phyloP scores from a whole-genome alignment of 2,329 filamentous ascomycete genomes.

The Alternaria incomplexa region DNA sequence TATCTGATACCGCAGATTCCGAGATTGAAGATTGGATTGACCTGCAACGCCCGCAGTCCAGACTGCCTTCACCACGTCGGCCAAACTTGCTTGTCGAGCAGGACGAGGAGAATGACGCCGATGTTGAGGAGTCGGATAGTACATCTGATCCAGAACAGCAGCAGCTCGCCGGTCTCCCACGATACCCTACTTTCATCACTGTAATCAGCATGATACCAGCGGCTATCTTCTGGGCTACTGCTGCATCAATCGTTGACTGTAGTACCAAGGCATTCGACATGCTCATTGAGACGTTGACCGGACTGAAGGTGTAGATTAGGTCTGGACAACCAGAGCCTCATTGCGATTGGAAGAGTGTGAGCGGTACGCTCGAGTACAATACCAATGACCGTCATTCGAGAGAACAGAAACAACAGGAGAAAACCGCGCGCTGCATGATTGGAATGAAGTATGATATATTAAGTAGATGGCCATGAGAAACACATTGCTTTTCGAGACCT shows the following conservation, averaged over 20 bases:
- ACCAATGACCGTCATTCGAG: not conserved
- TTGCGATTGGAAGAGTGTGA: too few species aligned
- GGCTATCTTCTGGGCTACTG: slow-evolving; percentile 32
- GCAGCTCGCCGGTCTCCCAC: slow-evolving; percentile 9
- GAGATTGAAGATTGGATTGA: not conserved
- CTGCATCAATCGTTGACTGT: slow-evolving; percentile 6
- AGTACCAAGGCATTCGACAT: slow-evolving; percentile 13
- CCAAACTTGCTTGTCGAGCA: not conserved
- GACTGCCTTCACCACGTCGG: not conserved
- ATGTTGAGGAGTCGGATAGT: not conserved
- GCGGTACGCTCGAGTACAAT: not conserved
- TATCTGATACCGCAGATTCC: not conserved
- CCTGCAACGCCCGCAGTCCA: not conserved
- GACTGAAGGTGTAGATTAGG: not conserved
- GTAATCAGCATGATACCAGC: slow-evolving; percentile 33
- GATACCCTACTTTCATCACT: slow-evolving; percentile 31
- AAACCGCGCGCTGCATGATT: not conserved
- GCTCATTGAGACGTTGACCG: slow-evolving; percentile 11
- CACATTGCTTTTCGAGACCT: not conserved
- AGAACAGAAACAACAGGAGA: not conserved
- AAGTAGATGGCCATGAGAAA: not conserved
- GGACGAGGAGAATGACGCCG: slow-evolving; percentile 1
- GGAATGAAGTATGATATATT: not conserved
- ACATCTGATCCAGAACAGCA: not conserved
- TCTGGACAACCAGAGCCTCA: too few species aligned